Evolutionary conservation across 495 filamentous ascomycete species (phyloP).

Genomic region (Neurospora sp.): DNA sequence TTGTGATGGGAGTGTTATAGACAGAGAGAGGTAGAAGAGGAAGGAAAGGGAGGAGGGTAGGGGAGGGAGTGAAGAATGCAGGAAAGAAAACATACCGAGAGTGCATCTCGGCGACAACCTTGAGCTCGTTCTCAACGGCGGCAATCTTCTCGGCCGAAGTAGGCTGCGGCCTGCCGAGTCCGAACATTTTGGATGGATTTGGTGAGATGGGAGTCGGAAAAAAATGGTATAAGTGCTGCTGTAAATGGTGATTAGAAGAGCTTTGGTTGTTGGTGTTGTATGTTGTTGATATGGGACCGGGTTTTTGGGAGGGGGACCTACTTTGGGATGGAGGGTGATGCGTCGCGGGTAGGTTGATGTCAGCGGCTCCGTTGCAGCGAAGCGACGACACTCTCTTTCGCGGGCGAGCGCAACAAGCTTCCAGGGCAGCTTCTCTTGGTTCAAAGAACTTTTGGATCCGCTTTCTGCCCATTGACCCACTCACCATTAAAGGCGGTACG

Average conservation of each 20-base stretch:
- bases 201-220: not conserved
- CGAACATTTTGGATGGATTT: slow-evolving; percentile 61
- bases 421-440: not conserved
- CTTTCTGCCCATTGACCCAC: not conserved
- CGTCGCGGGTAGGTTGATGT: not conserved
- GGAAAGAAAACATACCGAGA: slow-evolving; percentile 53
- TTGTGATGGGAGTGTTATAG: not conserved
- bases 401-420: not conserved
- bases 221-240: not conserved
- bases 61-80: not conserved
- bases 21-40: not conserved
- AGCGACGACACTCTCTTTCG: not conserved
- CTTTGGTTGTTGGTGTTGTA: not conserved
- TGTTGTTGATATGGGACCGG: not conserved
- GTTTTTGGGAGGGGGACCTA: not conserved
- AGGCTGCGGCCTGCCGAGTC: slow-evolving; percentile 78
- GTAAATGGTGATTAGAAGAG: not conserved
- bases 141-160: slow-evolving; percentile 93
- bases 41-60: not conserved
- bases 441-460: not conserved
- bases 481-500: not conserved
- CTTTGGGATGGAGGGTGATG: not conserved
- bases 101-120: slow-evolving; percentile 95
- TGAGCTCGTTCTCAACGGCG: slow-evolving; percentile 84
- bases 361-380: not conserved